Percentiles rank a stretch among this genome's conserved stretches.
These are phyloP conservation scores for Hygrophorus russula DNA, from an alignment of 768 basidiomycete species.

Conservation along the genomic window DNA sequence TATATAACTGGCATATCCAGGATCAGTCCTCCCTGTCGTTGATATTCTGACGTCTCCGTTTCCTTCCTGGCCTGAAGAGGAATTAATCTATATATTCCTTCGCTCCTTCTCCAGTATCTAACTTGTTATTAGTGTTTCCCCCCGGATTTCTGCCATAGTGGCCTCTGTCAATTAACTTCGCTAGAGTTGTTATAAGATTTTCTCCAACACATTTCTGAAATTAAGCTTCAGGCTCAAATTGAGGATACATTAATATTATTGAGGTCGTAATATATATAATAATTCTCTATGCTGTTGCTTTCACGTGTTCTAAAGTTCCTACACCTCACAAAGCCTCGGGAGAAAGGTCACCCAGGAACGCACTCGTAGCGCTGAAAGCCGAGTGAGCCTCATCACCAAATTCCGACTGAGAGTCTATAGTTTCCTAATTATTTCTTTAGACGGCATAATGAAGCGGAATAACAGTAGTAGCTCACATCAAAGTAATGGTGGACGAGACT, in stretches of 20 bases:
- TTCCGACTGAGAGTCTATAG: constrained; percentile 61
- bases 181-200: no score
- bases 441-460: constrained; percentile 3
- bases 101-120: no score
- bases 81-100: neutral
- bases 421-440: constrained; percentile 37
- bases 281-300: no score
- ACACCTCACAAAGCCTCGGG: constrained; percentile 37
- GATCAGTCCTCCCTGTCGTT: neutral
- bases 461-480: constrained; percentile 46
- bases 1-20: constrained; percentile 2
- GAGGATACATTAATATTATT: no score
- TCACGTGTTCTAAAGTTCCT: no score
- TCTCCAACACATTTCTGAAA: no score
- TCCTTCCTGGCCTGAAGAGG: neutral
- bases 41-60: neutral
- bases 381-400: constrained; percentile 54
- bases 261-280: no score
- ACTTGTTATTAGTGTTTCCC: no score
- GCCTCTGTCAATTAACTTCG: no score
- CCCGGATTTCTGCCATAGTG: no score
- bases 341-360: constrained; percentile 37
- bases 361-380: constrained; percentile 26
- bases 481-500: constrained; percentile 88
- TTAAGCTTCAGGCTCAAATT: no score